Evolutionary conservation across 2,329 filamentous ascomycete species (phyloP), one percentile per base, ranked within the genome.

Genomic region (Pseudogymnoascus sp.): DNA sequence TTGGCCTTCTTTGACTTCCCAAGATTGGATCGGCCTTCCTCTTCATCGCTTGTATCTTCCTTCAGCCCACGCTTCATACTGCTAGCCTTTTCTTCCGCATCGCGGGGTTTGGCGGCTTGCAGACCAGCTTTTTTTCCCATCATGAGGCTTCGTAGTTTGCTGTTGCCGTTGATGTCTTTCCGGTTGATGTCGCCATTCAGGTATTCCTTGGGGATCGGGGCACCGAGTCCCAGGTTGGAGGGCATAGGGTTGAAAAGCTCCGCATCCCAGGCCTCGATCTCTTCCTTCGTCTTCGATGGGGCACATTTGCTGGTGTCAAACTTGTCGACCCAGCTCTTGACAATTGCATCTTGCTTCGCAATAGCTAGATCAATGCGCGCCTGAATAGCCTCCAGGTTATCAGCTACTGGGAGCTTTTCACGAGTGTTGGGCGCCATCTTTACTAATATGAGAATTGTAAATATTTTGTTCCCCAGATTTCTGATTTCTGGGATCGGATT

Each of bases 21-120:
- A 31, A 74, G 44, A n/a, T 66, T 66, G 61, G 73, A 73, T 53
- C 73, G 67, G 2, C 73, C 72, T 59, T 70, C 70, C 21, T 74
- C 73, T 33, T 75, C 73, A 64, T 74, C 73, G 60, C 73, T 74
- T 40, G 69, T 72, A 38, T 73, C 70, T 23, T 66, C 66, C 42
- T 53, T 68, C 59, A 69, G 61, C 11, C 61, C 67, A n/a, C 71
- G 67, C 65, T 72, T 73, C 18, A 69, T 68, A 65, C 69, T 73
- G 5, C 63, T 66, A 60, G 67, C 68, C 60, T 74, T 73, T 61
- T 74, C 72, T 50, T 72, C 71, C 6, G 67, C 66, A 69, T 73
- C 69, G 63, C 71, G 66, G 38, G 67, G 66, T 63, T 73, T 74
- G 62, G 70, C 71, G 12, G 69, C 72, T 61, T 70, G 70, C 16